Evolutionary conservation across 2,329 filamentous ascomycete species (phyloP), one percentile per base, ranked within the genome.

Genomic region (Pezicula carpinea): DNA sequence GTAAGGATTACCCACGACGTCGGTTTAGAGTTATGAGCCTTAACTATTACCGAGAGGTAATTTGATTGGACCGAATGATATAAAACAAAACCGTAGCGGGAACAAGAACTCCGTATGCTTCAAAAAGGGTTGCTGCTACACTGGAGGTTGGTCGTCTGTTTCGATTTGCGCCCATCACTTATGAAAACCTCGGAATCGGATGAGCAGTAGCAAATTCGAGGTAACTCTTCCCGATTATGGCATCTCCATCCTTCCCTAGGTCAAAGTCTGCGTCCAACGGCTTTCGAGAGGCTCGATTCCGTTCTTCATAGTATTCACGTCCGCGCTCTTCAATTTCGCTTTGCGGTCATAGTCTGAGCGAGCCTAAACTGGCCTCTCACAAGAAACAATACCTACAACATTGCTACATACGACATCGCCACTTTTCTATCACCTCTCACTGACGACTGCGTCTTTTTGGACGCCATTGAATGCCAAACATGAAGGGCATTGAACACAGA

Each of bases 371-470:
- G 47, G 42, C 38, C 14, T 38, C 15, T 8, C 33, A 26, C 34
- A 40, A 48, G 35, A 38, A 44, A 44, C 44, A 19, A 14, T 17
- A 34, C 14, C 15, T 38, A n/a, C n/a, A n/a, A n/a, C n/a, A n/a
- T n/a, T n/a, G n/a, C n/a, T n/a, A n/a, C n/a, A n/a, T n/a, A n/a
- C n/a, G n/a, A n/a, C n/a, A n/a, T n/a, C n/a, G n/a, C 33, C 13
- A 36, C 18, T 10, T 7, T 36, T 17, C 7, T 36, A 36, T 17
- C 34, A 36, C 10, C 34, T 15, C 17, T 36, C 15, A 7, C 7
- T 36, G n/a, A n/a, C n/a, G n/a, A n/a, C n/a, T 36, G 6, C 8
- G 7, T 17, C 10, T 10, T 36, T 6, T 36, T 14, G 34, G 7
- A 36, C 17, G 19, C 26, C 38, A 35, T 29, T 8, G 22, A 26